Conservation (phyloP, 192 early-diverging fungal species). For the Backusella circina region DNA sequence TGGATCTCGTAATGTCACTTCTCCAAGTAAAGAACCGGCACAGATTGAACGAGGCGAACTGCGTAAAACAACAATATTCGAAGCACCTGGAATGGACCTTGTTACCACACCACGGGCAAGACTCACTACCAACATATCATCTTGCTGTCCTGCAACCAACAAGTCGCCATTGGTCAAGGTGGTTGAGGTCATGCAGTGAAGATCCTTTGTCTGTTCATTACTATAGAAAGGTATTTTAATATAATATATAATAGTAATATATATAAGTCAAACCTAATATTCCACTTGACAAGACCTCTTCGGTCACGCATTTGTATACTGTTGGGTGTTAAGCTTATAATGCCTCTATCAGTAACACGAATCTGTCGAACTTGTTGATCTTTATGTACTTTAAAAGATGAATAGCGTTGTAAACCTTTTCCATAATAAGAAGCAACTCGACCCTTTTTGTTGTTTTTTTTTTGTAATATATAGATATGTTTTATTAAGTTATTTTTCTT, state of each 20-base stretch:
- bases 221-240: slow-evolving; percentile 13
- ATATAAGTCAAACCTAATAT: slow-evolving; percentile 38
- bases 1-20: slow-evolving; percentile 66
- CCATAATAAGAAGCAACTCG: slow-evolving; percentile 65
- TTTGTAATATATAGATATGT: no score
- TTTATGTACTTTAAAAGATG: slow-evolving; percentile 63
- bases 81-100: slow-evolving; percentile 33
- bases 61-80: slow-evolving; percentile 63
- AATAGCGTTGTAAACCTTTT: slow-evolving; percentile 63
- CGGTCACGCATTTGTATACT: slow-evolving; percentile 60
- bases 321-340: slow-evolving; percentile 64
- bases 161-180: slow-evolving; percentile 53
- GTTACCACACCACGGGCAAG: slow-evolving; percentile 42
- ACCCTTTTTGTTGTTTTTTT: slow-evolving; percentile 44
- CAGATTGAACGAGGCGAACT: slow-evolving; percentile 52
- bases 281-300: slow-evolving; percentile 50
- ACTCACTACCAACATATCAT: slow-evolving; percentile 49
- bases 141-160: slow-evolving; percentile 55
- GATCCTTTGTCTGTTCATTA: slow-evolving; percentile 44
- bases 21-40: slow-evolving; percentile 62
- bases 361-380: slow-evolving; percentile 64
- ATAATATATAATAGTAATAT: background rate
- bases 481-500: slow-evolving; percentile 6
- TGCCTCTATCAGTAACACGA: slow-evolving; percentile 49
- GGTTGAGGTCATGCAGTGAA: slow-evolving; percentile 53